Evolutionary conservation across 2,329 filamentous ascomycete genomes (phyloP), one percentile per base, ranked within the genome.

Genomic region (Fusarium verrucosum): DNA sequence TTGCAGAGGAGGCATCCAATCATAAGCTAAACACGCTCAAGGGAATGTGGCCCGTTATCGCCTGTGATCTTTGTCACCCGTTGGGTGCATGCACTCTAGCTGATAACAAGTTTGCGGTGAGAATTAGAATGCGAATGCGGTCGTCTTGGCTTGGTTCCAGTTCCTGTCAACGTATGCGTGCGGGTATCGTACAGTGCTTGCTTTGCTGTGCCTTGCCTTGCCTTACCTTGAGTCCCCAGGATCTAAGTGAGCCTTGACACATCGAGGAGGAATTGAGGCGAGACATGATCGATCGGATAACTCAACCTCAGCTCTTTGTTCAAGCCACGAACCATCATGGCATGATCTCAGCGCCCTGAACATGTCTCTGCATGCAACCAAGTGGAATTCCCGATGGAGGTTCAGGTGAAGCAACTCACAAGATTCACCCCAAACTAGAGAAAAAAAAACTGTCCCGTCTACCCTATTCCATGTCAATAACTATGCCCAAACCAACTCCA

Each of bases 1-100:
- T 61, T 66, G 56, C 56, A 63, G 28, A 47, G 42, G 58, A 61
- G 58, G 59, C 58, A 68, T 62, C 69, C 69, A 71, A 72, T 72
- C 25, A 62, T 40, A 58, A 25, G 28, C 26, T 42, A 37, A 45
- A 33, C 22, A 41, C 30, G 44, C 17, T 16, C 43, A 37, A 55
- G 47, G 64, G 53, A 66, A 68, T 66, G 56, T 67, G 53, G 62
- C 58, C 63, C 63, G 56, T 65, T 54, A 44, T 53, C 56, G 41
- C 45, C 49, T 47, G 63, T 63, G 60, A 68, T 69, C 62, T 61
- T 66, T 45, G 38, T 58, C 51, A 51, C 62, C 65, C 57, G 67
- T 68, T 72, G 59, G 62, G 51, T 46, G 60, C 62, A 65, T 59
- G 32, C 11, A 58, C 42, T 36, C 38, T 42, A 41, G 57, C 42